Conservation (phyloP, 2,329 filamentous ascomycete species). For the Lasiodiplodia gonubiensis region DNA sequence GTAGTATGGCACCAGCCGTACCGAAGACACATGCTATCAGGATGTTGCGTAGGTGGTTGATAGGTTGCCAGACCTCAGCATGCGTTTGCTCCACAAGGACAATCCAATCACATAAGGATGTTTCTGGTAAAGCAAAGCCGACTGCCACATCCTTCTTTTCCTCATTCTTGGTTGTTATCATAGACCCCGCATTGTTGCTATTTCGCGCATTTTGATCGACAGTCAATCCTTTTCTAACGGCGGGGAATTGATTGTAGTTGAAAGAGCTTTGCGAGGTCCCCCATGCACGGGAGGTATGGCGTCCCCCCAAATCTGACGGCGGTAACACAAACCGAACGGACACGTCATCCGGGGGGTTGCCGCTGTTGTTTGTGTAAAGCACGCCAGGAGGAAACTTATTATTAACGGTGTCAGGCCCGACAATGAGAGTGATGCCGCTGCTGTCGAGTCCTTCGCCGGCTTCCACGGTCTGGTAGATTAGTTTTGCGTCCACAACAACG, state of each 20-base stretch:
- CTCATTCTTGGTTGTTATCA: slow-evolving; percentile 75
- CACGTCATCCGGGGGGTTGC: slow-evolving; percentile 35
- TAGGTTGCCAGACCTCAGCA: slow-evolving; percentile 76
- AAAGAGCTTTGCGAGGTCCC: slow-evolving; percentile 54
- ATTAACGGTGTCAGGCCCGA: slow-evolving; percentile 69
- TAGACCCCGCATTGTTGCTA: slow-evolving; percentile 70
- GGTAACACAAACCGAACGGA: slow-evolving; percentile 42
- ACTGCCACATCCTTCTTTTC: slow-evolving; percentile 72
- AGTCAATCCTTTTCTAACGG: slow-evolving; percentile 66
- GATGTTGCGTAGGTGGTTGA: slow-evolving; percentile 76
- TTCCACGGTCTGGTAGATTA: slow-evolving; percentile 65
- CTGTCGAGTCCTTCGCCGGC: slow-evolving; percentile 73
- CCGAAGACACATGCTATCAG: slow-evolving; percentile 85
- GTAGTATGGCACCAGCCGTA: slow-evolving; percentile 72
- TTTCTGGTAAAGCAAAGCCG: slow-evolving; percentile 76
- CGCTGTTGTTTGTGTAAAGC: slow-evolving; percentile 37
- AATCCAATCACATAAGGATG: slow-evolving; percentile 77
- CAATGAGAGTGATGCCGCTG: slow-evolving; percentile 72
- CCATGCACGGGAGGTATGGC: slow-evolving; percentile 40
- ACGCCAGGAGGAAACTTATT: slow-evolving; percentile 59
- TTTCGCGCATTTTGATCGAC: slow-evolving; percentile 41
- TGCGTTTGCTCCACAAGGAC: slow-evolving; percentile 78
- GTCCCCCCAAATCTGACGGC: slow-evolving; percentile 39
- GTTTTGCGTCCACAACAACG: slow-evolving; percentile 70
- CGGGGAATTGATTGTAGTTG: slow-evolving; percentile 65